A percentile compares a stretch with the other conserved stretches of the same genome.
Evolutionary conservation across 2,329 filamentous ascomycete species (phyloP).

Genomic region (Nothomitra cinnamomea): DNA sequence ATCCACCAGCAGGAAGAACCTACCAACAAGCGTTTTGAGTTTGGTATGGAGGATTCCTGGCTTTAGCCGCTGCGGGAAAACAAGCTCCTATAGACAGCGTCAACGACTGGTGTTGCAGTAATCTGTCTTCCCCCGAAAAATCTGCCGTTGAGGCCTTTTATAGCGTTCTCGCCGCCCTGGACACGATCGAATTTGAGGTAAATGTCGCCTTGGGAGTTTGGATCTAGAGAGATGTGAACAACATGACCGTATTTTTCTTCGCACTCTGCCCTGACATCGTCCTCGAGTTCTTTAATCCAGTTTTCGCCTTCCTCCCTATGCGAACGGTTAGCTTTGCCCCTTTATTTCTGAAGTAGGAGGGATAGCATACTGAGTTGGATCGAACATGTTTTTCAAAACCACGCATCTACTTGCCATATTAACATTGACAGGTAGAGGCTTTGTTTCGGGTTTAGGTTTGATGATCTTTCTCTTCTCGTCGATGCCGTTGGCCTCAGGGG

Average conservation of each 20-base stretch:
- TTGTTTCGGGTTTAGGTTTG: slow-evolving; percentile 64
- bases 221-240: slow-evolving; percentile 89
- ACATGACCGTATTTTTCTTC: slow-evolving; percentile 93
- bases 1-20: background rate
- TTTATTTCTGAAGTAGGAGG: background rate
- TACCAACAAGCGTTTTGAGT: background rate
- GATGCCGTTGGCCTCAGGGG: slow-evolving; percentile 34
- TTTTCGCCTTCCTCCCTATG: slow-evolving; percentile 64
- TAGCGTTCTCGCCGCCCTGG: slow-evolving; percentile 88
- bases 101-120: slow-evolving; percentile 87
- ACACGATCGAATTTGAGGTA: slow-evolving; percentile 98
- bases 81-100: slow-evolving; percentile 95
- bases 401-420: slow-evolving; percentile 90
- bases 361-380: slow-evolving; percentile 64
- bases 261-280: slow-evolving; percentile 84
- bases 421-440: slow-evolving; percentile 67
- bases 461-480: slow-evolving; percentile 51
- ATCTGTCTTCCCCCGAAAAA: slow-evolving; percentile 91
- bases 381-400: slow-evolving; percentile 89
- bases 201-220: slow-evolving; percentile 87
- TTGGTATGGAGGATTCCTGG: slow-evolving; percentile 18
- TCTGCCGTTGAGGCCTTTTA: slow-evolving; percentile 91
- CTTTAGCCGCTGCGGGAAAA: slow-evolving; percentile 44
- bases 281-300: slow-evolving; percentile 88
- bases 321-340: slow-evolving; percentile 19